Conservation (phyloP, 139 green algal species). For the Coccomyxa sp. region DNA sequence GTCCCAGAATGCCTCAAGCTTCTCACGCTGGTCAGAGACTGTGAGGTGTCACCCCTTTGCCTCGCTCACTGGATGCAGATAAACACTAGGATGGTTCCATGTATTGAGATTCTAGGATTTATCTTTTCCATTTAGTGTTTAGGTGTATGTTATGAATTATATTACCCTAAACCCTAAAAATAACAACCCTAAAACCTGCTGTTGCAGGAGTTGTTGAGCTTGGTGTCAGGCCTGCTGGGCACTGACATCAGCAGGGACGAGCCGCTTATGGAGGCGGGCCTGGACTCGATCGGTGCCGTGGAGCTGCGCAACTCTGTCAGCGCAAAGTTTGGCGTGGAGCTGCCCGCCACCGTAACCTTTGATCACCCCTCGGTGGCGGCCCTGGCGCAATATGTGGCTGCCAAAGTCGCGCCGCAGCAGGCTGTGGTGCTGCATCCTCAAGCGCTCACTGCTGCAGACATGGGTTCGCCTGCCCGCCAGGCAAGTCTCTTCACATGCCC, state of each 20-base stretch:
- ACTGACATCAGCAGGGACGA: slow-evolving; percentile 1
- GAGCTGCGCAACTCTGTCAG: slow-evolving; percentile 32
- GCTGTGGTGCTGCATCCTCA: not conserved
- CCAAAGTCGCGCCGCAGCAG: not conserved
- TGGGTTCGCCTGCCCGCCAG: not conserved
- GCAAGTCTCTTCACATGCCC: too few relatives aligned
- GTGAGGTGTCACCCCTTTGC: too few relatives aligned
- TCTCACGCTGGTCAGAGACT: too few relatives aligned
- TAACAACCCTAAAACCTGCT: not conserved
- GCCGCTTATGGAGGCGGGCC: slow-evolving; percentile 41
- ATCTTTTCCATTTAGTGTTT: too few relatives aligned
- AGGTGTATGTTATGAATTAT: too few relatives aligned
- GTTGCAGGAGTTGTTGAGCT: not conserved
- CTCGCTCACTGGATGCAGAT: too few relatives aligned
- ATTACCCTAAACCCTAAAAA: too few relatives aligned
- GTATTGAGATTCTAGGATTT: too few relatives aligned
- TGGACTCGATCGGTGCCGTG: slow-evolving; percentile 40
- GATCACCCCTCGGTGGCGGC: slow-evolving; percentile 55
- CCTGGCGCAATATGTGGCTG: slow-evolving; percentile 35
- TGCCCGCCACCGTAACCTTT: slow-evolving; percentile 54
- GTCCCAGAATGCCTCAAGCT: too few relatives aligned
- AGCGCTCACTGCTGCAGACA: not conserved
- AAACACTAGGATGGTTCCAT: too few relatives aligned
- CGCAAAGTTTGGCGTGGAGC: slow-evolving; percentile 21
- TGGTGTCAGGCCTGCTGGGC: slow-evolving; percentile 11